phyloP scores from a whole-genome alignment of 495 filamentous ascomycete genomes.

The Aspergillus cavernicola region DNA sequence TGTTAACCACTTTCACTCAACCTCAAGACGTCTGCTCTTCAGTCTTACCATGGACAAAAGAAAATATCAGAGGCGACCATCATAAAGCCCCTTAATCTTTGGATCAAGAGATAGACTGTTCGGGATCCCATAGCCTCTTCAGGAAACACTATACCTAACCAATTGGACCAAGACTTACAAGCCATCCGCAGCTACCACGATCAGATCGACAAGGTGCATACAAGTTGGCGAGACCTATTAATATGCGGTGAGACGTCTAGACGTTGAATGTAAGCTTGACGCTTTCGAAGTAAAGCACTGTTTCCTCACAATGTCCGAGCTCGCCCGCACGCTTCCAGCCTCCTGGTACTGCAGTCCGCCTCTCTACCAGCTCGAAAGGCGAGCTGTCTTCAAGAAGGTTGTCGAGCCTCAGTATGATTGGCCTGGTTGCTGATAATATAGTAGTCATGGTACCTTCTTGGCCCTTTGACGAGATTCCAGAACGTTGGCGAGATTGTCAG shows the following conservation, averaged over 20 bases:
- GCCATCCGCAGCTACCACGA: conserved; percentile 2
- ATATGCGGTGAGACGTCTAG: conserved; percentile 2
- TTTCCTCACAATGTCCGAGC: conserved; percentile 32
- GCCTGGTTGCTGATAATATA: not conserved
- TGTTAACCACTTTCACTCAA: no score
- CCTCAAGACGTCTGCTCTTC: no score
- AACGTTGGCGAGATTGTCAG: conserved; percentile 39
- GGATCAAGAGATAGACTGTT: no score
- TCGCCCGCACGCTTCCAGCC: conserved; percentile 38
- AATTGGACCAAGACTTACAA: conserved; percentile 7
- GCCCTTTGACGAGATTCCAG: conserved; percentile 54
- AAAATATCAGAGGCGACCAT: no score
- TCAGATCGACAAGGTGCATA: conserved; percentile 4
- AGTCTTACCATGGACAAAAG: no score
- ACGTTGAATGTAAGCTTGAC: not conserved
- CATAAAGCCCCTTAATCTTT: no score
- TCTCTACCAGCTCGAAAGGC: conserved; percentile 49
- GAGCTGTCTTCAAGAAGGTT: conserved; percentile 53
- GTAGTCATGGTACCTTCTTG: conserved; percentile 62
- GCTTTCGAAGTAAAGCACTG: not conserved
- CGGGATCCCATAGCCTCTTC: conserved; percentile 39
- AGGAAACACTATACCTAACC: conserved; percentile 35
- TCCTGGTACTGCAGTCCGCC: conserved; percentile 43
- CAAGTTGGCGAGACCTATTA: not conserved
- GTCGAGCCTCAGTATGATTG: not conserved